These are phyloP conservation scores for Aspergillus chevalieri DNA, from an alignment of 2,329 filamentous ascomycete species.

Conservation along the genomic window DNA sequence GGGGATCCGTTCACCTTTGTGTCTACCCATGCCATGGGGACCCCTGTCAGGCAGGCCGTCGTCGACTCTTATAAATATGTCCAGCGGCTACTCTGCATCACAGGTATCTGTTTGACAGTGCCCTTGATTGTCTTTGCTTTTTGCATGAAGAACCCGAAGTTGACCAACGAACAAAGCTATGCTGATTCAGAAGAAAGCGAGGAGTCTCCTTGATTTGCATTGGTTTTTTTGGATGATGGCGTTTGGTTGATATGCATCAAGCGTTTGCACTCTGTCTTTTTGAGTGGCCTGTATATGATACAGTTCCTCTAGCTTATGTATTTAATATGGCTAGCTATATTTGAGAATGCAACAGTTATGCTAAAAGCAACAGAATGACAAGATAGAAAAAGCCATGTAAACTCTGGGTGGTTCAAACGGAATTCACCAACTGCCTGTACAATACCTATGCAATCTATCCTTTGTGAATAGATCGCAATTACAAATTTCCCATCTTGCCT, in stretches of 20 bases:
- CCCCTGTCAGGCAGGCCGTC: constrained; percentile 37
- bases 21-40: constrained; percentile 38
- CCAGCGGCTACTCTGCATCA: constrained; percentile 46
- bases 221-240: not conserved
- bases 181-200: constrained; percentile 28
- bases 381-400: too few relatives aligned
- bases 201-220: constrained; percentile 2
- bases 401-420: too few relatives aligned
- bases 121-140: constrained; percentile 43
- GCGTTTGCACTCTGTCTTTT: not conserved
- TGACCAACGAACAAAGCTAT: constrained; percentile 43
- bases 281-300: not conserved
- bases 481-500: not conserved
- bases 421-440: too few relatives aligned
- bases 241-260: not conserved
- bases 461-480: not conserved
- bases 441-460: too few relatives aligned
- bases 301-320: too few relatives aligned
- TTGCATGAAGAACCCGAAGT: constrained; percentile 41
- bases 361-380: too few relatives aligned
- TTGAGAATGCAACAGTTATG: too few relatives aligned
- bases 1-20: constrained; percentile 37
- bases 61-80: constrained; percentile 42
- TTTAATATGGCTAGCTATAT: too few relatives aligned
- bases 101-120: constrained; percentile 45